Conservation (phyloP, 192 early-diverging fungal species). For the Podochytrium sp. region DNA sequence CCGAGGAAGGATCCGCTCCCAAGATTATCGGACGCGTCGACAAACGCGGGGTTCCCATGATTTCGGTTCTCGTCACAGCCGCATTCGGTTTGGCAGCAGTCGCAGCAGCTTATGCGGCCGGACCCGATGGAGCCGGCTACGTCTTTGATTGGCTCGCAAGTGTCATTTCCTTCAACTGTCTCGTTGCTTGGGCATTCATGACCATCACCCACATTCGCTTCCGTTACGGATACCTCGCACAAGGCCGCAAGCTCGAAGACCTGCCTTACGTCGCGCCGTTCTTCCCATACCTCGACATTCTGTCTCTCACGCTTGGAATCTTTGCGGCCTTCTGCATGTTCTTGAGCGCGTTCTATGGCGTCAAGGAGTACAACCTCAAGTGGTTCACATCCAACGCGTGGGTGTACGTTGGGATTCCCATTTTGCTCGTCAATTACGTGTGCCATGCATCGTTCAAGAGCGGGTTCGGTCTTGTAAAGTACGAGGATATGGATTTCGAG, state of each 20-base stretch:
- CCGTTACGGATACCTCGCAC: slow-evolving; percentile 20
- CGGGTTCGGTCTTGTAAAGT: slow-evolving; percentile 1
- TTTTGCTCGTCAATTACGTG: slow-evolving; percentile 7
- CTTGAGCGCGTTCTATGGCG: slow-evolving; percentile 14
- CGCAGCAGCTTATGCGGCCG: background rate
- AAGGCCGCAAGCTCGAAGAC: slow-evolving; percentile 16
- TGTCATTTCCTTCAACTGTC: slow-evolving; percentile 23
- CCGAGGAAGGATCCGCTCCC: slow-evolving; percentile 69
- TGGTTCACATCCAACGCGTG: slow-evolving; percentile 27
- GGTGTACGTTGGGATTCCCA: slow-evolving; percentile 26
- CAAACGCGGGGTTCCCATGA: slow-evolving; percentile 66
- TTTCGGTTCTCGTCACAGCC: slow-evolving; percentile 44
- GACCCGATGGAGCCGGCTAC: slow-evolving; percentile 38
- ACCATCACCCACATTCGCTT: slow-evolving; percentile 28
- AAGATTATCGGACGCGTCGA: slow-evolving; percentile 48
- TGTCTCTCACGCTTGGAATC: slow-evolving; percentile 11
- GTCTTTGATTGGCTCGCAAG: slow-evolving; percentile 50
- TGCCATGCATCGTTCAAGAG: background rate
- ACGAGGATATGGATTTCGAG: slow-evolving; percentile 32
- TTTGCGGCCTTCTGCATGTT: slow-evolving; percentile 21
- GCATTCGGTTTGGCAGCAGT: background rate
- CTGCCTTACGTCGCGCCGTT: slow-evolving; percentile 24
- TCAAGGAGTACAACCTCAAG: background rate
- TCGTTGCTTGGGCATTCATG: slow-evolving; percentile 26
- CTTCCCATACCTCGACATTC: slow-evolving; percentile 15